Conservation (phyloP, 257 asterid species). For the Datura wrightii region DNA sequence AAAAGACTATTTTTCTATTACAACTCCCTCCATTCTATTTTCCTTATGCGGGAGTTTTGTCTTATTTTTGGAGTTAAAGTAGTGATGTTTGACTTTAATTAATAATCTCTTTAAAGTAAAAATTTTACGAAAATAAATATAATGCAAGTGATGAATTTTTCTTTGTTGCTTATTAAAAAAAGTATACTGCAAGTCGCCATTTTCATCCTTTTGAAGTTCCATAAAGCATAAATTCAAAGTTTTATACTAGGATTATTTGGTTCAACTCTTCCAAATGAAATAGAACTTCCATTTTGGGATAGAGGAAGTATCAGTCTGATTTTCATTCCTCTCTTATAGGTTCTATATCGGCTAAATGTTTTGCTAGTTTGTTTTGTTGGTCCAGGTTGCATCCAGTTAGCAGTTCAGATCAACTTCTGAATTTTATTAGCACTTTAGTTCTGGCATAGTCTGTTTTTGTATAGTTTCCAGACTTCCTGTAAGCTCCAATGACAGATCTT, state of each 20-base stretch:
- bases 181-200: neutral
- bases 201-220: neutral
- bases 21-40: neutral
- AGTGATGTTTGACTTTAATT: neutral
- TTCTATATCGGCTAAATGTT: too few relatives aligned
- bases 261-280: constrained; percentile 3
- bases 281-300: neutral
- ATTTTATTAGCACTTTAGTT: too few relatives aligned
- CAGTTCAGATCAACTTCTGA: too few relatives aligned
- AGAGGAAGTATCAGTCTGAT: constrained; percentile 13
- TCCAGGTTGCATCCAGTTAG: too few relatives aligned
- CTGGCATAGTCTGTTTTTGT: too few relatives aligned
- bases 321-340: neutral
- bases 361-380: too few relatives aligned
- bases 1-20: neutral
- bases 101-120: neutral
- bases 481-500: too few relatives aligned
- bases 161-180: neutral
- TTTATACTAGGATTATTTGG: neutral
- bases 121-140: neutral
- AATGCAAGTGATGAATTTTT: neutral
- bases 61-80: neutral
- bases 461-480: too few relatives aligned
- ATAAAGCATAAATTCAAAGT: neutral
- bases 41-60: neutral